These are phyloP conservation scores for Sclerotinia nivalis DNA, from an alignment of 2,329 filamentous ascomycete genomes.

Conservation along the genomic window DNA sequence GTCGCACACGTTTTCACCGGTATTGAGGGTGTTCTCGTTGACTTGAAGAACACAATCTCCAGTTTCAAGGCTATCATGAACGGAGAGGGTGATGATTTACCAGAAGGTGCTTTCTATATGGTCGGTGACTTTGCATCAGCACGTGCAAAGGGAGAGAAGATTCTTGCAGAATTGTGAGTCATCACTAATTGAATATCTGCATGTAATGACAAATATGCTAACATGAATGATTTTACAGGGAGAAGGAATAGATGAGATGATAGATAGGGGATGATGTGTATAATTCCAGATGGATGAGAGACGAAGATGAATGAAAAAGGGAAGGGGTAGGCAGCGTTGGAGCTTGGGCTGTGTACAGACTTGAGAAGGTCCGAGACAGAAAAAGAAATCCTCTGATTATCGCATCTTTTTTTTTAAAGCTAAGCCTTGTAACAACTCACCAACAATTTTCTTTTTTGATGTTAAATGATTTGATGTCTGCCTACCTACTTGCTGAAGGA, in stretches of 20 bases:
- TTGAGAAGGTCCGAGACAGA: constrained; percentile 27
- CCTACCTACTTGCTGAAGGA: not conserved
- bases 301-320: constrained; percentile 28
- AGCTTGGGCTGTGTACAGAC: constrained; percentile 34
- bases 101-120: constrained; percentile 68
- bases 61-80: constrained; percentile 87
- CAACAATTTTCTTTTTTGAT: constrained; percentile 23
- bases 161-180: constrained; percentile 77
- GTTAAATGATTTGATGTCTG: constrained; percentile 18
- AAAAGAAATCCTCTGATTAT: constrained; percentile 32
- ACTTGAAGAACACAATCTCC: constrained; percentile 96
- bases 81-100: constrained; percentile 94
- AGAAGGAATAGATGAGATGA: constrained; percentile 28
- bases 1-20: constrained; percentile 79
- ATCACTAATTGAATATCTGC: not conserved
- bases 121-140: constrained; percentile 92
- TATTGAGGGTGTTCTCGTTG: constrained; percentile 79
- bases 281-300: constrained; percentile 33
- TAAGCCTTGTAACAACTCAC: constrained; percentile 25
- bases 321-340: constrained; percentile 25
- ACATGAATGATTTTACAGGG: constrained; percentile 9
- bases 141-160: constrained; percentile 98
- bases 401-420: constrained; percentile 30
- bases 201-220: not conserved
- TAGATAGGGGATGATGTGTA: constrained; percentile 29